Base-by-base conservation (phyloP, 2,329 filamentous ascomycete genomes). In the Talaromyces sp. region DNA sequence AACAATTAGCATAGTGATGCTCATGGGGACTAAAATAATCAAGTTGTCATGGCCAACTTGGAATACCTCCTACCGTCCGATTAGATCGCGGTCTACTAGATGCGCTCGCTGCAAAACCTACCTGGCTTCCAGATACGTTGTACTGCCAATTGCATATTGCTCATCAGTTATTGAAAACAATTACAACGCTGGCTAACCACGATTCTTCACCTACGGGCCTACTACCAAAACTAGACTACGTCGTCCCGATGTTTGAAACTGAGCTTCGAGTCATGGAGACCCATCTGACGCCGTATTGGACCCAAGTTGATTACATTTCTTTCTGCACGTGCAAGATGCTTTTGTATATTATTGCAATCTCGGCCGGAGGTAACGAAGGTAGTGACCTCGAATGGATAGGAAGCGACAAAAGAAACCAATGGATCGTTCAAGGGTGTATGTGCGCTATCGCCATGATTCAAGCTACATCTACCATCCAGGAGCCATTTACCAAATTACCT, bases 81-180 rank as follows among this genome's bases (percentile, higher is more conserved):
- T 47, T 67, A 13, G 66, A 67, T 35, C 60, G 31, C 33, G 66
- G 66, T 25, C 63, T 67, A 1, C 15, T 66, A 33, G 61, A 66
- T 19, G 52, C 63, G 4, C 54, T 67, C 8, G 47, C 56, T 33
- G 22, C 61, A 5, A 67, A 64, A 56, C 64, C 66, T 3, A 8
- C 17, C 8, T 67, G 66, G 66, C 57, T 67, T 22, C 64, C 66
- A 11, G 47, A 63, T 27, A 64, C 66, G 2, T 19, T 67, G 7
- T 67, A 60, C 39, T 66, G 52, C 19, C 66, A 67, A 41, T 49
- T 67, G 22, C 66, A 66, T 8, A 61, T 66, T 31, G 49, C 66
- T 3, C 59, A 60, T n/a, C 54, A 49, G 19, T 31, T 54, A 2
- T 45, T 66, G 15, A 66, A 52, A 10, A 67, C 66, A 0, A 35